Conservation (phyloP, 2,329 filamentous ascomycete genomes). For the Rachicladosporium sp. region DNA sequence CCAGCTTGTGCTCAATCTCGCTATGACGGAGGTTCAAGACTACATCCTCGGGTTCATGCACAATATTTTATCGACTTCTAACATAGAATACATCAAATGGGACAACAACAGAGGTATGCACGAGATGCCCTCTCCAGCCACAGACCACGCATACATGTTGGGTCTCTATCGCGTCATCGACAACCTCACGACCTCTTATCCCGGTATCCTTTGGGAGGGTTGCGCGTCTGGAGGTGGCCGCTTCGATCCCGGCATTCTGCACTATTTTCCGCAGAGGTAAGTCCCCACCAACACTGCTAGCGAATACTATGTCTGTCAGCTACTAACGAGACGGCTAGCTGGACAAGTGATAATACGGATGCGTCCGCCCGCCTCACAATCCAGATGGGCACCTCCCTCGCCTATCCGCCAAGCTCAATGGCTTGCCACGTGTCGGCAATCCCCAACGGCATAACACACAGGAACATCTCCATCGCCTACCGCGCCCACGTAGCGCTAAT, state of each 20-base stretch:
- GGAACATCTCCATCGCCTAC: conserved; percentile 46
- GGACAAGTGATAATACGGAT: conserved; percentile 56
- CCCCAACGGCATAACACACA: conserved; percentile 45
- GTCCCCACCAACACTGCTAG: background rate
- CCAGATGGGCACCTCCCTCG: conserved; percentile 51
- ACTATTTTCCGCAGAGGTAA: conserved; percentile 42
- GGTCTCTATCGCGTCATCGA: conserved; percentile 53
- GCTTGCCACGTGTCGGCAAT: conserved; percentile 52
- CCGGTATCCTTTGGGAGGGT: conserved; percentile 52
- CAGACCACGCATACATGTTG: conserved; percentile 48
- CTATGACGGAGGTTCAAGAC: conserved; percentile 49
- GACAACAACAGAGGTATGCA: conserved; percentile 56
- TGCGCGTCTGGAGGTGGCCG: conserved; percentile 53
- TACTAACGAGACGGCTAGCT: conserved; percentile 22
- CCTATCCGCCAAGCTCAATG: conserved; percentile 52
- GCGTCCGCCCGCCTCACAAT: conserved; percentile 48
- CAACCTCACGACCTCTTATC: conserved; percentile 46
- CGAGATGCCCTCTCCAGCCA: conserved; percentile 42
- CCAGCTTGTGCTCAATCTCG: conserved; percentile 51
- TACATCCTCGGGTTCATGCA: conserved; percentile 47
- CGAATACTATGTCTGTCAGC: conserved; percentile 27
- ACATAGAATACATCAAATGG: conserved; percentile 54
- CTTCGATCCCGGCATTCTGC: conserved; percentile 50
- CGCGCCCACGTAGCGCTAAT: conserved; percentile 56
- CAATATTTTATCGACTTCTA: conserved; percentile 39